Evolutionary conservation across 2,329 filamentous ascomycete species (phyloP), one percentile per base, ranked within the genome.

Genomic region (Thelonectria discophora): DNA sequence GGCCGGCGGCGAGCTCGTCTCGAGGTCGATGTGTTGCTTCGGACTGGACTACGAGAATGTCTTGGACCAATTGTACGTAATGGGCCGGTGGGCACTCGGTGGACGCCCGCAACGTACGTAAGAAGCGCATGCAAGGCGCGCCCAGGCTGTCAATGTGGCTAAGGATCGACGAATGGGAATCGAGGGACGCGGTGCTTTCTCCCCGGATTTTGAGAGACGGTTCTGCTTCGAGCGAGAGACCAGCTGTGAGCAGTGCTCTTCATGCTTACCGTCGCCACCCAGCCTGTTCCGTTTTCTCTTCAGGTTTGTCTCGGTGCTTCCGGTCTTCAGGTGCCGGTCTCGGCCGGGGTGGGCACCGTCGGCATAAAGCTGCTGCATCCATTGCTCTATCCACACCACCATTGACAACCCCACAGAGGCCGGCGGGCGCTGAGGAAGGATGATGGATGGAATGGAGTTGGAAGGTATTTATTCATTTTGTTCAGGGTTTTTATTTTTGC

Each of bases 101-200:
- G 45, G 24, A 47, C 58, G 58, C 53, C 58, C 53, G 53, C 53
- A 61, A 53, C 48, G 54, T 58, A 61, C 58, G 58, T 61, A 61
- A 61, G 24, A 57, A 48, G 18, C 47, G 56, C 47, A 42, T 57
- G 48, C 50, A 50, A 27, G 50, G 42, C 56, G 20, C 24, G 18
- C 39, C 40, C 20, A 32, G 21, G 21, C 27, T 45, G 12, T 37
- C 58, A 53, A 61, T 61, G 58, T 51, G 58, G 47, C 53, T 52
- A n/a, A 10, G 17, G 32, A 11, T 9, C n/a, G 21, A 15, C 37
- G 17, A 15, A 42, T 21, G 21, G 30, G 37, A 27, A 20, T 43
- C 18, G 11, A 54, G 51, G 11, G 30, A 39, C 24, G 24, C 24
- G 4, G 4, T 24, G 24, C 24, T 24, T 20, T 5, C 40, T 43